These are phyloP conservation scores for Micractinium sp. DNA, from an alignment of 139 green algal species.

Conservation along the genomic window DNA sequence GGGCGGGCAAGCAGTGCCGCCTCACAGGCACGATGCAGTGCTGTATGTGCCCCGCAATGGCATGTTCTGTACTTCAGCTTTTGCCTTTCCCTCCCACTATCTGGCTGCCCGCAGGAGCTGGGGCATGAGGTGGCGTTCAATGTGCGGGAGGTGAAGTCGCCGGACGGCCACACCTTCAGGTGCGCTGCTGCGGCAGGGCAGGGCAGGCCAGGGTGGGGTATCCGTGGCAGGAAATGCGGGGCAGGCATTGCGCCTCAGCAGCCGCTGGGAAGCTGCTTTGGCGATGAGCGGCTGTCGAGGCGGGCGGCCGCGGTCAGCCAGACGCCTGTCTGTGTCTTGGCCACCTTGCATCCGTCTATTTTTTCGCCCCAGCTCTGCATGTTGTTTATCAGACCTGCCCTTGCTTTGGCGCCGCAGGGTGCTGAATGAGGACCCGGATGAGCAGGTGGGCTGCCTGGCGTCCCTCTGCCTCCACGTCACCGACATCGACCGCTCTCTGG, in stretches of 20 bases:
- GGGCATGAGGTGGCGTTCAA: slow-evolving; percentile 26
- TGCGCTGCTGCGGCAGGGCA: not conserved
- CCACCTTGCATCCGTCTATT: too few relatives aligned
- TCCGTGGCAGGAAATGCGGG: not conserved
- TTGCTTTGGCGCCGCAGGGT: not conserved
- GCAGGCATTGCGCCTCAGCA: not conserved
- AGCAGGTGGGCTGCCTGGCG: slow-evolving; percentile 23
- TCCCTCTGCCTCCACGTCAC: slow-evolving; percentile 53
- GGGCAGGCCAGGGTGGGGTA: not conserved
- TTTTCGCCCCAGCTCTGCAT: not conserved
- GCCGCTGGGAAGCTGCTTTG: not conserved
- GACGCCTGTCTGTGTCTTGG: not conserved
- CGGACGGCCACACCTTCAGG: slow-evolving; percentile 55
- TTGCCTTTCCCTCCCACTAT: not conserved
- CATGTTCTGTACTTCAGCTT: not conserved
- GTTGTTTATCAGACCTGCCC: too few relatives aligned
- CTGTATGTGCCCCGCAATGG: not conserved
- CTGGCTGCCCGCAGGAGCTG: not conserved
- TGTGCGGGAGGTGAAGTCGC: slow-evolving; percentile 37
- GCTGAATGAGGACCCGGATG: slow-evolving; percentile 39
- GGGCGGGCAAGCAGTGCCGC: too few relatives aligned
- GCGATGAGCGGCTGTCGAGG: too few relatives aligned
- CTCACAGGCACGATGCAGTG: not conserved
- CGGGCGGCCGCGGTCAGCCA: not conserved
- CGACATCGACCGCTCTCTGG: slow-evolving; percentile 18